Percentiles rank a stretch among this genome's conserved stretches.
Evolutionary conservation across 352 stramenopile species (phyloP).

Genomic region (Aphanomyces astaci): DNA sequence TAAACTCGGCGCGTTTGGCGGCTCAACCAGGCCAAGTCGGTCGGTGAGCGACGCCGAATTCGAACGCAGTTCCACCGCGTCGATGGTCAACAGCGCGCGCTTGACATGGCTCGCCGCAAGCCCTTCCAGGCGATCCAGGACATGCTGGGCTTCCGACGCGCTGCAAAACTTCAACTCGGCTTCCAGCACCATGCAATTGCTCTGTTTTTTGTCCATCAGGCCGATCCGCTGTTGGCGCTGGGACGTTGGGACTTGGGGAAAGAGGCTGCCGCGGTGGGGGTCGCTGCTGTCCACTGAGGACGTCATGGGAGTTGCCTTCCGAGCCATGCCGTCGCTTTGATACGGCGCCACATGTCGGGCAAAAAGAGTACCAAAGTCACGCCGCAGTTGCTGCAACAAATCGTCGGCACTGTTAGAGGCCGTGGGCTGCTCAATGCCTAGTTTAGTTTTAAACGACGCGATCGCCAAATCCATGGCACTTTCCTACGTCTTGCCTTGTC

Average conservation of each 20-base stretch:
- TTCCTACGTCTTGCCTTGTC: too few species aligned
- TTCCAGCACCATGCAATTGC: constrained; percentile 15
- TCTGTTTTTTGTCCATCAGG: background rate
- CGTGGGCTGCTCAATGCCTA: constrained; percentile 2
- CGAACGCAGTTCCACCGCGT: background rate
- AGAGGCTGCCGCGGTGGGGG: background rate
- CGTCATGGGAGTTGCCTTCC: background rate
- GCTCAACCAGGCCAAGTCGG: background rate
- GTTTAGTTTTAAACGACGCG: background rate
- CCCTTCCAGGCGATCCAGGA: constrained; percentile 29
- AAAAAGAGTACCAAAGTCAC: constrained; percentile 10
- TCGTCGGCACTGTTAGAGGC: background rate
- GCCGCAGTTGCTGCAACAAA: background rate
- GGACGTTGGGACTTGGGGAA: background rate
- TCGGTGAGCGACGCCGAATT: background rate
- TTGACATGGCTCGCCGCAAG: constrained; percentile 34
- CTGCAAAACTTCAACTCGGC: constrained; percentile 10
- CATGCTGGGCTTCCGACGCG: background rate
- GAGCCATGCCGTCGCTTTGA: background rate
- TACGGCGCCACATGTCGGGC: background rate
- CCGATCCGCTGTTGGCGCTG: background rate
- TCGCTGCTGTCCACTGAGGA: background rate
- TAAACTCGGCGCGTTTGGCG: background rate
- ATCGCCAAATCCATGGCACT: constrained; percentile 1
- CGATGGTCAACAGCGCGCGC: constrained; percentile 31